Evolutionary conservation across 2,329 filamentous ascomycete genomes (phyloP), one percentile per base, ranked within the genome.

Genomic region (Scedosporium boydii): DNA sequence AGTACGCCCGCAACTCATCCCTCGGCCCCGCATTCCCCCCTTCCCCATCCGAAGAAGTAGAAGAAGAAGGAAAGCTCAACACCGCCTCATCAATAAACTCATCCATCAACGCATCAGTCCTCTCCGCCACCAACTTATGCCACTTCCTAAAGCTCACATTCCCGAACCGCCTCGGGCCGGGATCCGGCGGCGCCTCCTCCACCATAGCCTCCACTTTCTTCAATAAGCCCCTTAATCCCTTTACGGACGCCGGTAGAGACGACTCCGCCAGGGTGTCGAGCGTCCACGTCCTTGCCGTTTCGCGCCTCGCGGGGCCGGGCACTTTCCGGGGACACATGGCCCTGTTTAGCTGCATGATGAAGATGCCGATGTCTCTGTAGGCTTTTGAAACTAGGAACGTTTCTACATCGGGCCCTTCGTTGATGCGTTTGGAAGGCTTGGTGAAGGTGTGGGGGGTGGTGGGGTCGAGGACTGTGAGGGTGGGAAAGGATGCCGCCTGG

Each of bases 81-180:
- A 64, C 64, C 6, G 62, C 38, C 23, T 62, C 67, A 1, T 68
- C 67, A 5, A 77, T 66, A 46, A 74, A 67, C 2, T 70, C 67
- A 10, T 65, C 66, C 0, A 85, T 79, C 18, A 93, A 69, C 68
- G 79, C 75, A 3, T 82, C 74, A 1, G 84, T 75, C 16, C 82
- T 79, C 61, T 84, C 80, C 67, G 87, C 85, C 12, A 95, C 78
- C 34, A 92, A 75, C 58, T 82, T 77, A 72, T 88, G 84, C 93
- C 95, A 99, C 67, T 80, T 90, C 34, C 93, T 83, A 74, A 96
- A 99, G 69, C 90, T 93, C 56, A 90, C 79, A 72, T 99, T 99
- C 41, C 95, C 95, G 72, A 98, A 99, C 65, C 95, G 83, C 61
- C 93, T 82, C 18, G 93, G 93, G 14, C 93, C 93, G 6, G 86